A percentile compares a stretch with the other conserved stretches of the same genome.
Evolutionary conservation across 768 basidiomycete genomes (phyloP).

Genomic region (Boletus sp.): DNA sequence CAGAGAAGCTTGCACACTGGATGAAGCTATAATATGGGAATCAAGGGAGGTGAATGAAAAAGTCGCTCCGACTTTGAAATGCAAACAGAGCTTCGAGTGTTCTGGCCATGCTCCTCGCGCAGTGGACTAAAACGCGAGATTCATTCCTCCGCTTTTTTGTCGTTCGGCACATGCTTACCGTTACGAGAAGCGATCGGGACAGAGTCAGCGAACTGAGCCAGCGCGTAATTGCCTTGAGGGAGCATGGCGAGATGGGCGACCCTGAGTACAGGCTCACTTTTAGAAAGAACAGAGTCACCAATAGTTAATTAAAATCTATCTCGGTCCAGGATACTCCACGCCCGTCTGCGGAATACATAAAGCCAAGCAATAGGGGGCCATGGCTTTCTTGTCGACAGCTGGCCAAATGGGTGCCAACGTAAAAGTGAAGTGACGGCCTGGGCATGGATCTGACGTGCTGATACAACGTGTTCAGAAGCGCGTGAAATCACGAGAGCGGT

Average conservation of each 20-base stretch:
- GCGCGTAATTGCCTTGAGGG: constrained; percentile 38
- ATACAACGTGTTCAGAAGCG: constrained; percentile 36
- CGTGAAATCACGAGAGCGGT: constrained; percentile 34
- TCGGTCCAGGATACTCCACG: constrained; percentile 34
- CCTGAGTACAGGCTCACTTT: constrained; percentile 25
- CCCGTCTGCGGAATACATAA: constrained; percentile 37
- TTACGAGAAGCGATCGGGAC: constrained; percentile 35
- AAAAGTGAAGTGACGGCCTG: constrained; percentile 30
- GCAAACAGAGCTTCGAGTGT: constrained; percentile 32
- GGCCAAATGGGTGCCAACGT: constrained; percentile 29
- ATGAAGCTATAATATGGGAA: constrained; percentile 31
- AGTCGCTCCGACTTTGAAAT: constrained; percentile 35
- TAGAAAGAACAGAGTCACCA: constrained; percentile 23
- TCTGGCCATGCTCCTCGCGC: constrained; percentile 36
- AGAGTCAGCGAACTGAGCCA: constrained; percentile 38
- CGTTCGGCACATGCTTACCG: constrained; percentile 28
- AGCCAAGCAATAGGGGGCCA: constrained; percentile 33
- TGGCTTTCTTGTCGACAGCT: constrained; percentile 23
- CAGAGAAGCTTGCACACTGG: constrained; percentile 16
- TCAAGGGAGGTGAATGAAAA: constrained; percentile 27
- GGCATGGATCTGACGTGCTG: constrained; percentile 35
- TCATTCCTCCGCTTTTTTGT: constrained; percentile 35
- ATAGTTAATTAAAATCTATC: constrained; percentile 35
- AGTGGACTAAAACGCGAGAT: constrained; percentile 35
- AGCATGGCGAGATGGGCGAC: constrained; percentile 28